phyloP scores from a whole-genome alignment of 208 protist genomes.

The Lotmaria passim region DNA sequence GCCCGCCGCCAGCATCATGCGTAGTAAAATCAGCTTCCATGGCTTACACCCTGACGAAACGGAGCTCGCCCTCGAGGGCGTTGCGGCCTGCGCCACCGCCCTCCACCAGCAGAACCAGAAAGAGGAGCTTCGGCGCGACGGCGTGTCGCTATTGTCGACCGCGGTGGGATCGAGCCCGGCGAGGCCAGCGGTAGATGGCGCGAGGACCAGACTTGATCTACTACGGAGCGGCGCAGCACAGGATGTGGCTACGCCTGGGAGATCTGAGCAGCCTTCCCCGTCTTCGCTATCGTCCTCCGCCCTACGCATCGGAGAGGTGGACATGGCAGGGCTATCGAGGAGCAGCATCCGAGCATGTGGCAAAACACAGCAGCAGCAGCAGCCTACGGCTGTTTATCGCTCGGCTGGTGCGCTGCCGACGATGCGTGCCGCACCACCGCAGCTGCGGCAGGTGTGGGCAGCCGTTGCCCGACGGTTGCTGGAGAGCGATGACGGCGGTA shows the following conservation, averaged over 20 bases:
- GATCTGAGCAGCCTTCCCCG: neutral
- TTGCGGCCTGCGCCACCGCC: slow-evolving; percentile 31
- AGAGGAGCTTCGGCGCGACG: slow-evolving; percentile 16
- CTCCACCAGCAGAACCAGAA: slow-evolving; percentile 36
- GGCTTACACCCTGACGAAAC: slow-evolving; percentile 29
- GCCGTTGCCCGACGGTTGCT: slow-evolving; percentile 14
- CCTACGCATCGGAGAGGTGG: neutral
- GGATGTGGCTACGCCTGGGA: neutral
- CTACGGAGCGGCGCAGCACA: neutral
- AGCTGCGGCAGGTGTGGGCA: slow-evolving; percentile 24
- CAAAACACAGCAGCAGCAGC: neutral
- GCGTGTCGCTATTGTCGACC: slow-evolving; percentile 1
- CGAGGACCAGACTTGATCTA: neutral
- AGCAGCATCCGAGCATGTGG: too few species aligned
- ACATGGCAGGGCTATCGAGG: neutral
- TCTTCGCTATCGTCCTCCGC: neutral
- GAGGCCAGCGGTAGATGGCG: neutral
- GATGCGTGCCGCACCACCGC: neutral
- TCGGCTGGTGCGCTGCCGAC: neutral
- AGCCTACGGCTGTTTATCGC: slow-evolving; percentile 10
- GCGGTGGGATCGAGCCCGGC: neutral
- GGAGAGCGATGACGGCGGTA: slow-evolving; percentile 5
- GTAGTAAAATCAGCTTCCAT: slow-evolving; percentile 38
- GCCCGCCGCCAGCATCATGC: slow-evolving; percentile 16
- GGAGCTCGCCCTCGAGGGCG: slow-evolving; percentile 39